A percentile compares a stretch with the other conserved stretches of the same genome.
Conservation (phyloP, 805 yeast genomes). For the Jamesozyma jinghongensis region DNA sequence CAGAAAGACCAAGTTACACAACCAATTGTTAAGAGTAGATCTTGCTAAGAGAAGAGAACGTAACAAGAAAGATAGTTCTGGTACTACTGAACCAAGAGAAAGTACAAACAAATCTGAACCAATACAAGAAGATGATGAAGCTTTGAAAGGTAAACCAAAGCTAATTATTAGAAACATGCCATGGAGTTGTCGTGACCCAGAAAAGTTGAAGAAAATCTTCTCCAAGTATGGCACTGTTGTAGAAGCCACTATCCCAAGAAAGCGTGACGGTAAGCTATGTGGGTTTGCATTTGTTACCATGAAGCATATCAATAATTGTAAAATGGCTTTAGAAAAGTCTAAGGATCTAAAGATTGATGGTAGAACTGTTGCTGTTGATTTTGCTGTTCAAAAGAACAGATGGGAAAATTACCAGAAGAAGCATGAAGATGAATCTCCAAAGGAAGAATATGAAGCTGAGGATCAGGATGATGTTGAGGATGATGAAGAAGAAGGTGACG, state of each 20-base stretch:
- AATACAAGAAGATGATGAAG: conserved; percentile 28
- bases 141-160: conserved; percentile 70
- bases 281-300: conserved; percentile 94
- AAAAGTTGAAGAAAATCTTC: conserved; percentile 60
- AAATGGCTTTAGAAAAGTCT: conserved; percentile 65
- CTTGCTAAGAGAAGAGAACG: conserved; percentile 90
- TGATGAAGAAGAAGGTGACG: conserved; percentile 31
- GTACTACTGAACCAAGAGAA: conserved; percentile 5
- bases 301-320: conserved; percentile 71
- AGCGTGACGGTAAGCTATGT: conserved; percentile 77
- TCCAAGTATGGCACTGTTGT: conserved; percentile 74
- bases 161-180: conserved; percentile 87
- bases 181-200: conserved; percentile 84
- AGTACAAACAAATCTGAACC: conserved; percentile 15
- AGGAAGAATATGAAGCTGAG: conserved; percentile 34
- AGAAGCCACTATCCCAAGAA: conserved; percentile 84
- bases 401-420: conserved; percentile 58
- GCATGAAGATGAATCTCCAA: conserved; percentile 34
- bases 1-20: conserved; percentile 56
- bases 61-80: conserved; percentile 28
- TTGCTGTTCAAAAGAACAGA: conserved; percentile 78
- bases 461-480: conserved; percentile 30
- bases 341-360: conserved; percentile 76
- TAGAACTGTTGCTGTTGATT: conserved; percentile 88
- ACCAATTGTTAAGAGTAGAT: conserved; percentile 64